Base-by-base conservation (phyloP, 768 basidiomycete species). In the Fibroporia radiculosa region DNA sequence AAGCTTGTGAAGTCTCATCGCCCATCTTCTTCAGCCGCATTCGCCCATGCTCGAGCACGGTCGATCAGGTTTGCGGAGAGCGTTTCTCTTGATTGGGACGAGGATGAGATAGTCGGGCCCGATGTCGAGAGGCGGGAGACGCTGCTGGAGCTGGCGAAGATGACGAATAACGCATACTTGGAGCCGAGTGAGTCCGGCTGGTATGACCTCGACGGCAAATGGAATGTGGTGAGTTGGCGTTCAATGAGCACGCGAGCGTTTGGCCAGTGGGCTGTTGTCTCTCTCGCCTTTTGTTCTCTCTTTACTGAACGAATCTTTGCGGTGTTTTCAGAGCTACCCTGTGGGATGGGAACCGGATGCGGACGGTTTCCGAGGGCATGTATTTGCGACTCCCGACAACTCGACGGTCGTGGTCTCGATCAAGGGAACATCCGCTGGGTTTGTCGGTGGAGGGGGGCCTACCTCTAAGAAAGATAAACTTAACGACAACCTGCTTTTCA, bases 401-500 rank as follows among this genome's bases (percentile, higher is more conserved):
- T 70, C 74, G 29, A 93, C 89, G 0, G 73, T 97, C 31, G 75
- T 95, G 23, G 71, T 97, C 28, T 78, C 90, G 20, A 85, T 98
- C 71, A 97, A 98, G 62, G 95, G 95, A 26, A 96, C 93, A 0
- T 88, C 88, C n/a, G 78, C 87, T 0, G 77, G 76, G 2, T 40
- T 80, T 8, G 74, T 90, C 41, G 78, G 87, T 1, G 76, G 82
- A 16, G 81, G 80, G 1, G 90, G 91, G 0, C 81, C 83, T 12
- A 97, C 95, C n/a, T 72, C 72, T 2, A 82, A 79, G 68, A 95
- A 92, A 58, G 95, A 97, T 69, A 93, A 86, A 64, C 60, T 87
- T 43, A 97, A 97, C 67, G 93, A 97, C 61, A 97, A 93, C 53
- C 62, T 96, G 5, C 64, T 97, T 47, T 95, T 95, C 62, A 85